Evolutionary conservation across 768 basidiomycete genomes (phyloP), one percentile per base, ranked within the genome.

Genomic region (Dioszegia aurantiaca): DNA sequence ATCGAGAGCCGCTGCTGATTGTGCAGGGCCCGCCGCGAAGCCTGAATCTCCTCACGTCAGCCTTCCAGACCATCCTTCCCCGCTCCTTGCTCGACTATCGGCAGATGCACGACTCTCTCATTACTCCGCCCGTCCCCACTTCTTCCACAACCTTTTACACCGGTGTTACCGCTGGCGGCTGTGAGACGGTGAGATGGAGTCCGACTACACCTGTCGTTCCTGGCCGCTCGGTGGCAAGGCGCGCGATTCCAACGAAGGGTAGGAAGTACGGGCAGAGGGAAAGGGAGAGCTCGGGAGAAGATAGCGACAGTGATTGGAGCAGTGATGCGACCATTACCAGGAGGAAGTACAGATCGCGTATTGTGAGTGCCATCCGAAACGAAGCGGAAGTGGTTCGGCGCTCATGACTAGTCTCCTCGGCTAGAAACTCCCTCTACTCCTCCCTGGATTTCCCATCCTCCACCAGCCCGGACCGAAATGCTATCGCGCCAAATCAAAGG

Each of bases 251-350:
- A n/a, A 3, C 3, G 14, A 40, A 19, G 14, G 36, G 37, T 1
- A 40, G 51, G 36, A 21, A 28, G 39, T 53, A 53, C 40, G 51
- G 51, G 10, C 51, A 53, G 37, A 39, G 30, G 36, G 51, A 27
- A 16, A 39, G 39, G 39, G 51, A 53, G 21, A 39, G 36, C 21
- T 51, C 48, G 16, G 27, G 36, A 4, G 48, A 51, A 12, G 33
- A 39, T 16, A 40, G 23, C 36, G 49, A 51, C 19, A 19, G 26
- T 27, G 51, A 37, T 2, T 53, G 51, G 51, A 53, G 51, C 26
- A 53, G 51, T n/a, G 51, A 53, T 53, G 51, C 51, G 19, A 53
- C 51, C 16, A 39, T 53, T 23, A 53, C 51, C 6, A 37, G 40
- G 37, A 3, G 26, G 5, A 28, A 47, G n/a, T 31, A 30, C 27